These are phyloP conservation scores for Claviceps africana DNA, from an alignment of 2,329 filamentous ascomycete species.

Conservation along the genomic window DNA sequence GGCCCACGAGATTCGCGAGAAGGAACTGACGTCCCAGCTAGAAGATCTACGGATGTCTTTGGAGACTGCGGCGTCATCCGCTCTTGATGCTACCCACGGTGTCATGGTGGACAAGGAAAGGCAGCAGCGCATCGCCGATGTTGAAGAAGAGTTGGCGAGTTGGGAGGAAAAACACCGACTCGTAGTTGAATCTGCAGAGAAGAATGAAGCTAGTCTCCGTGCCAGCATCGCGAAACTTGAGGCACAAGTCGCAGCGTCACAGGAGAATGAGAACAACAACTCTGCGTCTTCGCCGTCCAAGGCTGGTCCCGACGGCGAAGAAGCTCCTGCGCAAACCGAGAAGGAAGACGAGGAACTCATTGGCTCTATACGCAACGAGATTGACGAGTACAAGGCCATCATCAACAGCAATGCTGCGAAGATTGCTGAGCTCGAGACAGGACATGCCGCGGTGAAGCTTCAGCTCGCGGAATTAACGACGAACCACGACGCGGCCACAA, in stretches of 20 bases:
- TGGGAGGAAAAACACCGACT: slow-evolving; percentile 68
- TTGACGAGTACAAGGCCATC: slow-evolving; percentile 67
- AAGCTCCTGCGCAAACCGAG: slow-evolving; percentile 32
- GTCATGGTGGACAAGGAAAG: slow-evolving; percentile 17
- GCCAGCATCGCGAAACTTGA: slow-evolving; percentile 63
- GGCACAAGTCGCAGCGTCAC: slow-evolving; percentile 36
- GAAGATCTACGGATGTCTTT: slow-evolving; percentile 49
- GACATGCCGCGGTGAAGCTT: slow-evolving; percentile 49
- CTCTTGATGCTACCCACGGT: slow-evolving; percentile 9
- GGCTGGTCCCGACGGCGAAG: slow-evolving; percentile 22
- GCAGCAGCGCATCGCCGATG: slow-evolving; percentile 40
- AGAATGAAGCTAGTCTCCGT: slow-evolving; percentile 58
- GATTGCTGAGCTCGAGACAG: slow-evolving; percentile 60
- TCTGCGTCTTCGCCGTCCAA: slow-evolving; percentile 23
- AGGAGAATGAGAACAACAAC: slow-evolving; percentile 34
- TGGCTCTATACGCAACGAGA: slow-evolving; percentile 52
- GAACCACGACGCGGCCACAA: slow-evolving; percentile 37
- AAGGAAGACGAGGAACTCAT: slow-evolving; percentile 46
- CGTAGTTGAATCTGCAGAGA: slow-evolving; percentile 55
- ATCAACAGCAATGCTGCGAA: slow-evolving; percentile 55
- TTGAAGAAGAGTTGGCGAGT: slow-evolving; percentile 56
- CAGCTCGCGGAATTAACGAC: slow-evolving; percentile 55
- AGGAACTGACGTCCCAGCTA: slow-evolving; percentile 59
- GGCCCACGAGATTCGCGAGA: slow-evolving; percentile 58
- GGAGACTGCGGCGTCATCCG: slow-evolving; percentile 13